Conservation (phyloP, 805 yeast genomes). For the Sporopachydermia quercuum region DNA sequence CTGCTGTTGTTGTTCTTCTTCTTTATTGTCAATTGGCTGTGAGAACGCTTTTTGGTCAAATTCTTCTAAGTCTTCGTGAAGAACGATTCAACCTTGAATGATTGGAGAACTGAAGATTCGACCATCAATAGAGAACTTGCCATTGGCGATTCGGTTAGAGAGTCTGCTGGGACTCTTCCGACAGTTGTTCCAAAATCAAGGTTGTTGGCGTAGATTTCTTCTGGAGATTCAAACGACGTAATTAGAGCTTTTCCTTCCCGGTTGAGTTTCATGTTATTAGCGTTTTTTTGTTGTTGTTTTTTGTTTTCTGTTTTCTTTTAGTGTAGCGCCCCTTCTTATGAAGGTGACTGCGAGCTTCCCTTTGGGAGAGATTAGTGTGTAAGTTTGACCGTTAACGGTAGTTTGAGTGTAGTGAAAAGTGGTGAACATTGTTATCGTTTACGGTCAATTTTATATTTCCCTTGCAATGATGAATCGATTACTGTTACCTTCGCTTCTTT, state of each 20-base stretch:
- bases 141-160: constrained; percentile 44
- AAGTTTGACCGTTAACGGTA: constrained; percentile 21
- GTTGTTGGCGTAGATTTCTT: constrained; percentile 20
- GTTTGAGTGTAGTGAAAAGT: constrained; percentile 8
- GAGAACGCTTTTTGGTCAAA: constrained; percentile 33
- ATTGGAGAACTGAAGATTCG: constrained; percentile 24
- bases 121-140: constrained; percentile 27
- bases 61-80: constrained; percentile 43
- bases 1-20: too few relatives aligned
- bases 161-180: constrained; percentile 47
- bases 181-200: constrained; percentile 50
- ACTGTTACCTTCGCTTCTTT: too few relatives aligned
- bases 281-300: too few relatives aligned
- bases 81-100: constrained; percentile 27
- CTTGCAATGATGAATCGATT: too few relatives aligned
- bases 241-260: neutral
- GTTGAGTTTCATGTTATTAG: constrained; percentile 4
- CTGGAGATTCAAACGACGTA: constrained; percentile 11
- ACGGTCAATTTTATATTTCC: too few relatives aligned
- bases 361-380: constrained; percentile 15
- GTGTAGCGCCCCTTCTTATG: constrained; percentile 11
- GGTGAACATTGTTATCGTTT: too few relatives aligned
- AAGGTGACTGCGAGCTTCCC: constrained; percentile 12
- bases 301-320: too few relatives aligned
- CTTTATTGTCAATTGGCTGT: constrained; percentile 34